Evolutionary conservation across 2,329 filamentous ascomycete genomes (phyloP).

Genomic region (Fusarium heterosporum): DNA sequence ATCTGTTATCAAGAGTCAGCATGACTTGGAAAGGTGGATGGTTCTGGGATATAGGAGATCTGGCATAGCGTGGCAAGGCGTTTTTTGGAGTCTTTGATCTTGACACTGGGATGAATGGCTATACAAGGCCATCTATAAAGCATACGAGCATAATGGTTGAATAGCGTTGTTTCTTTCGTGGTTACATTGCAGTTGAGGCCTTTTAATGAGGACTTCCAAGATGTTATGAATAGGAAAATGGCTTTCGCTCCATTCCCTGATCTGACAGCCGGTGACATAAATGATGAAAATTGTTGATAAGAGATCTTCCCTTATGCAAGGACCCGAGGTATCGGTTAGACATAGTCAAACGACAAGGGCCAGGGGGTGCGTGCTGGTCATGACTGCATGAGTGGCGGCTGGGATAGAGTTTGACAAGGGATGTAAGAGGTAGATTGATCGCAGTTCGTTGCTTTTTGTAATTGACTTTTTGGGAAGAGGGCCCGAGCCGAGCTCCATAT

Average conservation of each 20-base stretch:
- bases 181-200: background rate
- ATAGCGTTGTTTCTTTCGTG: background rate
- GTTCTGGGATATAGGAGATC: constrained; percentile 9
- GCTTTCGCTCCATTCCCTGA: background rate
- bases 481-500: no score
- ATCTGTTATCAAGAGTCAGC: background rate
- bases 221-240: background rate
- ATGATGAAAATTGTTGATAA: background rate
- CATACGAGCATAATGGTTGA: constrained; percentile 4
- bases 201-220: background rate
- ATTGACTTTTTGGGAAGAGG: background rate
- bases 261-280: background rate
- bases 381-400: constrained; percentile 1
- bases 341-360: constrained; percentile 16
- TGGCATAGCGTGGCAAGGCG: constrained; percentile 27
- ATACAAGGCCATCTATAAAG: constrained; percentile 6
- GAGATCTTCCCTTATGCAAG: background rate
- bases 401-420: constrained; percentile 4
- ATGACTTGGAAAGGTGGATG: background rate
- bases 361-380: background rate
- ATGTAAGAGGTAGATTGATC: background rate
- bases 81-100: background rate
- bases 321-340: constrained; percentile 2
- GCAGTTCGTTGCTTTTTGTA: background rate
- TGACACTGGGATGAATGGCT: background rate